Evolutionary conservation across 208 protist species (phyloP), one percentile per base, ranked within the genome.

Genomic region (Wallacemonas collosoma): DNA sequence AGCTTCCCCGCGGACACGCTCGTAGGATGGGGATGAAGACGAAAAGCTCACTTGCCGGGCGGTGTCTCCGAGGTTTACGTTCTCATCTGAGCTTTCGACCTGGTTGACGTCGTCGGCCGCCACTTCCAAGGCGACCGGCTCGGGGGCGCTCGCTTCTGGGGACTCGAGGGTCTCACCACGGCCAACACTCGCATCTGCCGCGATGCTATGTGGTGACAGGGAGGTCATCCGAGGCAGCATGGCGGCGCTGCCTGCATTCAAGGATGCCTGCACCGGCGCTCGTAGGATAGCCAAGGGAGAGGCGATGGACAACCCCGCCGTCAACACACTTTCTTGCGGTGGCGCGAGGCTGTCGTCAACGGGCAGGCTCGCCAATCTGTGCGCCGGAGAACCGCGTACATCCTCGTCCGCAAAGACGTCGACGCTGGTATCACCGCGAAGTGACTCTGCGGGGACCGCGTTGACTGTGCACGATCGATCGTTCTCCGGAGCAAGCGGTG

Each of bases 61-160:
- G 60, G 60, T 48, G 43, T 65, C 60, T 8, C 41, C 60, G 40
- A 65, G 40, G 60, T 65, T 65, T 9, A 65, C 60, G 60, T 41
- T 65, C 5, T 50, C 43, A 6, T 65, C n/a, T 36, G 60, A 65
- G 8, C 8, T 6, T 6, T 50, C 45, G 45, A 12, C 45, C 45
- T 14, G 8, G 45, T 50, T 50, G 8, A 50, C 45, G 45, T 50
- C 45, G 45, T 50, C 45, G 8, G 6, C 45, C 8, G 45, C 45
- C 8, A 26, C 26, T 26, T 26, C 26, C 45, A 14, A 12, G 45
- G 6, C 45, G 45, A 50, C 45, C 12, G 45, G 45, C 45, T 50
- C 45, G 45, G 26, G 26, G 26, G 26, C 26, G 26, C 26, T 26
- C 26, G 26, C 26, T 26, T 26, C 26, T 26, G 26, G 26, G 26